These are phyloP conservation scores for Gentiana dahurica DNA, from an alignment of 257 asterid species.

Conservation along the genomic window DNA sequence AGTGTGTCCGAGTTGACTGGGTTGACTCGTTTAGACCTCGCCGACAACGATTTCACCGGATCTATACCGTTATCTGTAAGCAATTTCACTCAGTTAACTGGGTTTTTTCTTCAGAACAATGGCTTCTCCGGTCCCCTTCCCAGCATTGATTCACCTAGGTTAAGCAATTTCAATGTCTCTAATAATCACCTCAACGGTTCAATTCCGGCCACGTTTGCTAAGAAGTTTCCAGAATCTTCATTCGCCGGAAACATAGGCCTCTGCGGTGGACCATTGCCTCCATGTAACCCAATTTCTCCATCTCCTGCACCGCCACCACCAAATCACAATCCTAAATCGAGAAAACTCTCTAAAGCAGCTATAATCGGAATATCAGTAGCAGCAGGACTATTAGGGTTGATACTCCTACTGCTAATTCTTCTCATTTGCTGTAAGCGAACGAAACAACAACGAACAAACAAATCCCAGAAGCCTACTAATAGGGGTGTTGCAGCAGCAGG, in stretches of 20 bases:
- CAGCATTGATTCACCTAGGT: conserved; percentile 40
- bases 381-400: conserved; percentile 21
- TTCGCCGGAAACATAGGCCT: conserved; percentile 58
- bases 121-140: conserved; percentile 66
- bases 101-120: conserved; percentile 56
- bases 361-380: conserved; percentile 62
- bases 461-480: conserved; percentile 32
- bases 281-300: conserved; percentile 76
- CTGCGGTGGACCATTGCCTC: conserved; percentile 75
- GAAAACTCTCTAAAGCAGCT: conserved; percentile 59
- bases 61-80: conserved; percentile 61
- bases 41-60: conserved; percentile 66
- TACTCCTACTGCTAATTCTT: conserved; percentile 37
- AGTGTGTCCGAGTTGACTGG: conserved; percentile 54
- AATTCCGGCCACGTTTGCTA: conserved; percentile 50
- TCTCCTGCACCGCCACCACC: conserved; percentile 31
- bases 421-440: conserved; percentile 30
- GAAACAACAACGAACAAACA: conserved; percentile 13
- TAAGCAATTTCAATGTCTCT: conserved; percentile 44
- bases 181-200: conserved; percentile 78
- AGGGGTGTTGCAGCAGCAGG: conserved; percentile 10
- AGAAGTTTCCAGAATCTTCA: conserved; percentile 44
- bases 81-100: conserved; percentile 63
- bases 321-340: conserved; percentile 11
- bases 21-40: conserved; percentile 59